Base-by-base conservation (phyloP, 202 grass and related monocot genomes). In the Panicum hallii region DNA sequence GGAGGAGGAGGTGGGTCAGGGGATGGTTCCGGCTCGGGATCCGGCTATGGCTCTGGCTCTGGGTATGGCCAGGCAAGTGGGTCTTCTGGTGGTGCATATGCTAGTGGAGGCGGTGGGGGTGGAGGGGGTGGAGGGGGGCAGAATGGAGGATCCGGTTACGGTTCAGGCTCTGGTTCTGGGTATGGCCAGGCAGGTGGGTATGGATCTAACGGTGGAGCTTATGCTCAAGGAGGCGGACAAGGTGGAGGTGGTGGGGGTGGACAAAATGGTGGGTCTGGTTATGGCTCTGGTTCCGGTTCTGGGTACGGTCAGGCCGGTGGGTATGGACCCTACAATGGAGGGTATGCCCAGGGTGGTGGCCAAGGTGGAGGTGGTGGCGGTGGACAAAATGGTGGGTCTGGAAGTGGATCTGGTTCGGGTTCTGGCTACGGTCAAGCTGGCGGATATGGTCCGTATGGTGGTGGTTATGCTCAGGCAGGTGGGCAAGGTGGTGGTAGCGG, bases 1-100 rank as follows among this genome's bases (percentile, higher is more conserved):
- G 79, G 78, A 4, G 79, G 79, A 1, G 79, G 79, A 0, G 66
- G 67, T 47, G 79, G 66, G 20, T 71, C 52, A 0, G 79, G 50
- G 14, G 19, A 45, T 46, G 66, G 66, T 20, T 81, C 63, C 0
- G 65, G 79, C 0, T 69, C 34, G 10, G 79, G 78, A 26, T 68
- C 34, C 5, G 76, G 80, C 1, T 81, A 32, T n/a, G n/a, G n/a
- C n/a, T n/a, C n/a, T 9, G 77, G 80, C 12, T 60, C 48, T 7
- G 49, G 79, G 10, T 71, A 82, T 47, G 69, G 43, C 0, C 56
- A 83, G 8, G 42, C 42, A 9, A 4, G 56, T 52, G 80, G 68
- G 1, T 56, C 53, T 17, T 43, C 56, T 16, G 30, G 69, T 41
- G 56, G 56, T n/a, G 54, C 17, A 1, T 63, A 16, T 16, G 68